These are phyloP conservation scores for Thermomyces lanuginosus DNA, from an alignment of 2,329 filamentous ascomycete genomes.

Conservation along the genomic window DNA sequence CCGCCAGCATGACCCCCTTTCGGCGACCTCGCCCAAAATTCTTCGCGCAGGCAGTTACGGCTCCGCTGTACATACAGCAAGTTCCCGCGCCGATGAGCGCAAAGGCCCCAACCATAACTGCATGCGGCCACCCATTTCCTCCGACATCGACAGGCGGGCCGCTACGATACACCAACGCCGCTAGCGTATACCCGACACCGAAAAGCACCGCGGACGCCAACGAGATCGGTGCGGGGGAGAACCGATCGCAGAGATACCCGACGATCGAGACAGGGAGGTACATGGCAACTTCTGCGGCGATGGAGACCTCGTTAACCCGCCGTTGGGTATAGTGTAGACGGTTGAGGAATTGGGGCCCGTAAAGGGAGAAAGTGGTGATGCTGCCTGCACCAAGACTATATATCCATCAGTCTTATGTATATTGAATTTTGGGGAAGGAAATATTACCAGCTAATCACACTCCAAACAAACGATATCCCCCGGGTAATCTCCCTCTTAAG, in stretches of 20 bases:
- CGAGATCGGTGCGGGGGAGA: conserved; percentile 62
- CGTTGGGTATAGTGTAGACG: conserved; percentile 77
- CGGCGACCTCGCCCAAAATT: conserved; percentile 86
- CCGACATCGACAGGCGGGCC: conserved; percentile 36
- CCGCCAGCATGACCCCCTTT: conserved; percentile 72
- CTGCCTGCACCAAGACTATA: conserved; percentile 64
- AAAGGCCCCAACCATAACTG: conserved; percentile 73
- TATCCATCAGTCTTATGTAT: conserved; percentile 5
- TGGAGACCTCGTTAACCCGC: conserved; percentile 79
- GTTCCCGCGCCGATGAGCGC: conserved; percentile 68
- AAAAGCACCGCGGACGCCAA: conserved; percentile 58
- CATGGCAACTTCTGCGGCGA: conserved; percentile 70
- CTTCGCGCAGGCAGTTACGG: conserved; percentile 93
- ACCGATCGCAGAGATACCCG: conserved; percentile 81
- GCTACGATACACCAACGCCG: conserved; percentile 59
- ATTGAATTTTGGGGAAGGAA: neutral
- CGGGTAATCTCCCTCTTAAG: conserved; percentile 38
- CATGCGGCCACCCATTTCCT: conserved; percentile 51
- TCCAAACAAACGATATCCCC: conserved; percentile 43
- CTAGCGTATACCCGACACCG: conserved; percentile 64
- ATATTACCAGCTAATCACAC: conserved; percentile 40
- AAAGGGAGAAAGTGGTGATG: conserved; percentile 85
- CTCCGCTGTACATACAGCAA: conserved; percentile 72
- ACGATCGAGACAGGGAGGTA: conserved; percentile 85
- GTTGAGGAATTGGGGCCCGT: conserved; percentile 77